These are phyloP conservation scores for Vinca minor DNA, from an alignment of 257 asterid species.

Conservation along the genomic window DNA sequence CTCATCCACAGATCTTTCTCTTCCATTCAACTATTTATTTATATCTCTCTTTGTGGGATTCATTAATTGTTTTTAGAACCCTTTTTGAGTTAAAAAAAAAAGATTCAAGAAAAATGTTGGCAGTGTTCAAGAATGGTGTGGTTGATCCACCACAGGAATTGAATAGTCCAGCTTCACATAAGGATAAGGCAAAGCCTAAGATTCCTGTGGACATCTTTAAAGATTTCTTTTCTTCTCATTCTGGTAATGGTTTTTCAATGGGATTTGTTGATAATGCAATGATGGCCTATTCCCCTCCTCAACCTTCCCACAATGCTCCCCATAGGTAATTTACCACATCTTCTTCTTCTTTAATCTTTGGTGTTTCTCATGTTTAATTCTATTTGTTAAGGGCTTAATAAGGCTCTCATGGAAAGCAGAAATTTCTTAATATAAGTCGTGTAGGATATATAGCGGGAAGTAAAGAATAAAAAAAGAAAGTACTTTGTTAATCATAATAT, in stretches of 20 bases:
- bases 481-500: too few relatives aligned
- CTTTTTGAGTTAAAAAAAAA: not conserved
- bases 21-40: constrained; percentile 13
- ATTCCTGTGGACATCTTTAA: constrained; percentile 46
- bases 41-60: not conserved
- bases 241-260: constrained; percentile 45
- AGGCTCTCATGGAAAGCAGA: too few relatives aligned
- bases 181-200: constrained; percentile 22
- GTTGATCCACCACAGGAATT: constrained; percentile 75
- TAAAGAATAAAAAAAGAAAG: too few relatives aligned
- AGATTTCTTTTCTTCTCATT: constrained; percentile 48
- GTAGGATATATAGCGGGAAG: too few relatives aligned
- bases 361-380: too few relatives aligned
- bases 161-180: constrained; percentile 50
- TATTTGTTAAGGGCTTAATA: too few relatives aligned
- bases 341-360: too few relatives aligned
- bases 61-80: not conserved
- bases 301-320: constrained; percentile 17
- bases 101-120: constrained; percentile 46
- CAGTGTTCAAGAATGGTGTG: constrained; percentile 62
- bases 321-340: constrained; percentile 38
- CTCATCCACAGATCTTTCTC: constrained; percentile 17
- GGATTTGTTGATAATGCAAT: constrained; percentile 53
- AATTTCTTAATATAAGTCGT: too few relatives aligned
- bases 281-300: constrained; percentile 50